Evolutionary conservation across 495 filamentous ascomycete genomes (phyloP).

Genomic region (Amniculicola lignicola): DNA sequence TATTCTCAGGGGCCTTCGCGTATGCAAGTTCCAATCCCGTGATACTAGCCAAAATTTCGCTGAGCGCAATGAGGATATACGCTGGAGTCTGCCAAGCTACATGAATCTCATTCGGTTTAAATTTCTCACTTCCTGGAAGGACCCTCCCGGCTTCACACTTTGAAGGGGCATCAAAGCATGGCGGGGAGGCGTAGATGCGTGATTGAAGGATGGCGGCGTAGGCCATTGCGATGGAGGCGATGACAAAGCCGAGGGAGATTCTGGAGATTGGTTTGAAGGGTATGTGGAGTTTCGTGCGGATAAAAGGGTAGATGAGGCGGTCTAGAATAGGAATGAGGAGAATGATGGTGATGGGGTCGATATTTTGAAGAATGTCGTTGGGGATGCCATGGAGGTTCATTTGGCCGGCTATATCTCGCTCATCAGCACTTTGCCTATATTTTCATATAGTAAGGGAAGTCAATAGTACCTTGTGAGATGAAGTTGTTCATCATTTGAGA

Average conservation of each 20-base stretch:
- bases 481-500: conserved; percentile 37
- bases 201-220: conserved; percentile 32
- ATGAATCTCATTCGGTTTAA: conserved; percentile 27
- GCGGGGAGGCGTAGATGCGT: conserved; percentile 27
- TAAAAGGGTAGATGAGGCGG: conserved; percentile 36
- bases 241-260: conserved; percentile 31
- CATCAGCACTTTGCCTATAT: too few relatives aligned
- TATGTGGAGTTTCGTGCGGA: conserved; percentile 25
- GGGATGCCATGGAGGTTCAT: conserved; percentile 65
- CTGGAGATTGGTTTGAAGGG: conserved; percentile 25
- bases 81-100: conserved; percentile 33
- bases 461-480: conserved; percentile 33
- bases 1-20: conserved; percentile 72
- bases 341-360: conserved; percentile 37
- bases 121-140: background rate
- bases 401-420: conserved; percentile 51
- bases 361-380: conserved; percentile 38
- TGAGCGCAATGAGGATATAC: conserved; percentile 55
- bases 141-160: conserved; percentile 20
- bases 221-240: conserved; percentile 28
- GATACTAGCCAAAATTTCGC: conserved; percentile 66
- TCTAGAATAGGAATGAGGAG: conserved; percentile 33
- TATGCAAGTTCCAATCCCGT: conserved; percentile 62
- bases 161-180: conserved; percentile 29
- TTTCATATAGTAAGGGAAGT: too few relatives aligned